Evolutionary conservation across 1,139 yeast genomes (phyloP), one percentile per base, ranked within the genome.

Genomic region (Hyphopichia wangnamkhiaoensis): DNA sequence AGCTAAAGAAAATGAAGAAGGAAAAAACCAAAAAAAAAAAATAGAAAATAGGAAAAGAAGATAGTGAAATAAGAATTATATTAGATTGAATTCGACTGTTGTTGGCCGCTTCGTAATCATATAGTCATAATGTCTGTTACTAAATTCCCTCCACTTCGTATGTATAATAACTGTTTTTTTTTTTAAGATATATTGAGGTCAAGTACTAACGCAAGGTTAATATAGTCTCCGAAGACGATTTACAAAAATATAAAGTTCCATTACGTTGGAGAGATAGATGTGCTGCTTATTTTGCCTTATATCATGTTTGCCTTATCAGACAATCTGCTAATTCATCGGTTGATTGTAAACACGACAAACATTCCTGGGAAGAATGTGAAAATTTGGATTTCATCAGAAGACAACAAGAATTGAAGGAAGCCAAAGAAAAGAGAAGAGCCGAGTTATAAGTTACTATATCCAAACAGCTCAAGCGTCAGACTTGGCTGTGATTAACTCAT

Each of bases 221-320:
- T 28, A 30, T 53, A 81, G 91, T 87, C 52, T 76, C 90, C 40
- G 88, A 84, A 64, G 91, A 86, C 58, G 95, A 88, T 59, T 83
- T 88, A 82, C 90, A 85, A 65, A 76, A 82, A 56, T 72, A 84
- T 64, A 80, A 83, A 63, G 83, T 88, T 44, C 96, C 95, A 24
- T 71, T 88, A 49, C 81, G 80, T 49, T 88, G 85, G 79, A 76
- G 96, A 56, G 96, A 88, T 61, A 80, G 95, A 65, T 88, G 96
- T 63, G 94, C 95, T 4, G 76, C 83, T 24, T 72, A 87, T 56
- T 76, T 84, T 56, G 85, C 95, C 16, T 72, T 72, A 47, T 69
- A 67, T 52, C 72, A 70, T 47, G 68, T 74, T 14, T 72, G 78
- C 58, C 69, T 72, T 40, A 65, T 67, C 35, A 70, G 78, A 61